Evolutionary conservation across 2,329 filamentous ascomycete genomes (phyloP).

Genomic region (Botrytis deweyae): DNA sequence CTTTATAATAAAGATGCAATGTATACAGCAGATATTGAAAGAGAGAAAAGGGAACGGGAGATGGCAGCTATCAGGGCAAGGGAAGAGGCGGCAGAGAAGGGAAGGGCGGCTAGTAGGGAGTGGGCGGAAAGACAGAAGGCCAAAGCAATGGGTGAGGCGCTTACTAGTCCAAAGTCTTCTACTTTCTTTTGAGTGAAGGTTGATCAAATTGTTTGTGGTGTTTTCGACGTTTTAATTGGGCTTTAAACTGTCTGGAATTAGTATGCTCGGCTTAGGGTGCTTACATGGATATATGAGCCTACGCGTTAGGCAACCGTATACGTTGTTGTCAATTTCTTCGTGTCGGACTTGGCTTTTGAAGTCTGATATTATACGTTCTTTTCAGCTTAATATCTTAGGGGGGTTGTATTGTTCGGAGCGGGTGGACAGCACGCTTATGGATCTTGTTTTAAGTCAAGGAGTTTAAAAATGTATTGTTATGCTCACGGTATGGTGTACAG

Average conservation of each 20-base stretch:
- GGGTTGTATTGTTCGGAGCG: not conserved
- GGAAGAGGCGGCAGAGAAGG: slow-evolving; percentile 61
- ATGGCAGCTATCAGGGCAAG: slow-evolving; percentile 53
- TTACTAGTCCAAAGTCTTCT: slow-evolving; percentile 34
- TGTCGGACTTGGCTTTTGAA: not conserved
- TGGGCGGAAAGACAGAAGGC: slow-evolving; percentile 58
- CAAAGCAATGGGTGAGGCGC: slow-evolving; percentile 30
- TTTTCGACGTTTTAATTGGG: not conserved
- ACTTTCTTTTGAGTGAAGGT: slow-evolving; percentile 26
- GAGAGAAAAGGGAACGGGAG: slow-evolving; percentile 56
- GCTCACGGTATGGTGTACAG: not conserved
- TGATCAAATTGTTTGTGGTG: not conserved
- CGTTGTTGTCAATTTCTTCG: not conserved
- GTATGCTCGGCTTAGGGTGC: not conserved
- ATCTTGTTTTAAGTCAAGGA: not conserved
- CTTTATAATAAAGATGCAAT: slow-evolving; percentile 55
- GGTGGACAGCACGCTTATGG: not conserved
- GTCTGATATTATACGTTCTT: not conserved
- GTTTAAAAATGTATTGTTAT: slow-evolving; percentile 7
- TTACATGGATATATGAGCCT: not conserved
- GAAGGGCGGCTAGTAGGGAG: slow-evolving; percentile 57
- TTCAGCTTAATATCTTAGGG: not conserved
- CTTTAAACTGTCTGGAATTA: not conserved
- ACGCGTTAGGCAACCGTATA: not conserved
- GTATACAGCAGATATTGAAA: slow-evolving; percentile 48